A percentile compares a stretch with the other conserved stretches of the same genome.
Conservation (phyloP, 2,329 filamentous ascomycete genomes). For the Neofusicoccum parvum region DNA sequence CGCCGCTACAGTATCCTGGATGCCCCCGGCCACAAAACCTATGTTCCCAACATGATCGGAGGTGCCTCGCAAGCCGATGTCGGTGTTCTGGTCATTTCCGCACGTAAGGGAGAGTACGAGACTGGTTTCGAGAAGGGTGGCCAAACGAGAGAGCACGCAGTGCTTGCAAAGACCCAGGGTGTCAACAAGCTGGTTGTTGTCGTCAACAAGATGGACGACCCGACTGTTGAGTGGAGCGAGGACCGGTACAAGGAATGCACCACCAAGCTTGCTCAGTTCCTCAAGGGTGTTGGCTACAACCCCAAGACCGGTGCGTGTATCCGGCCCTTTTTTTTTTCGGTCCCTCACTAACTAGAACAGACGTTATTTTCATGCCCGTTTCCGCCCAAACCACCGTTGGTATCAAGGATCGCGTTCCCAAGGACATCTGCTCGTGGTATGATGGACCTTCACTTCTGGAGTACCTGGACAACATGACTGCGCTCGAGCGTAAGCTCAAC, state of each 20-base stretch:
- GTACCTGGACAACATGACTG: constrained; percentile 91
- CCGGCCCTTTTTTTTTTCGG: not conserved
- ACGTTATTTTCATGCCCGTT: constrained; percentile 94
- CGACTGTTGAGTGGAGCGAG: constrained; percentile 93
- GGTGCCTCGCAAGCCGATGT: constrained; percentile 68
- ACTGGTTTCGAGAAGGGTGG: constrained; percentile 97
- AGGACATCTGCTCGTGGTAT: constrained; percentile 79
- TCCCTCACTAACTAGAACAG: constrained; percentile 53
- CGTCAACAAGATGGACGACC: constrained; percentile 99
- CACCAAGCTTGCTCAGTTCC: constrained; percentile 80
- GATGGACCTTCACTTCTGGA: constrained; percentile 88
- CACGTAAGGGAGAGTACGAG: constrained; percentile 97
- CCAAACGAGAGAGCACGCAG: constrained; percentile 95
- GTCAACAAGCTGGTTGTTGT: constrained; percentile 94
- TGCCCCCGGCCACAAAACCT: constrained; percentile 96
- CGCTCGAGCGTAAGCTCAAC: constrained; percentile 92
- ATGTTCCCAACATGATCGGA: constrained; percentile 97
- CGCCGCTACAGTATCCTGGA: constrained; percentile 95
- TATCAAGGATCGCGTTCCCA: constrained; percentile 85
- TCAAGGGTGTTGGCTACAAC: constrained; percentile 93
- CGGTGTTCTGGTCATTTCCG: constrained; percentile 92
- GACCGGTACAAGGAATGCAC: constrained; percentile 92
- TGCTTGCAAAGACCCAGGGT: constrained; percentile 96
- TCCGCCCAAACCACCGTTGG: constrained; percentile 83
- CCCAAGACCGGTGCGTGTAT: constrained; percentile 64